Evolutionary conservation across 2,329 filamentous ascomycete species (phyloP).

Genomic region (Tolypocladium capitatum): DNA sequence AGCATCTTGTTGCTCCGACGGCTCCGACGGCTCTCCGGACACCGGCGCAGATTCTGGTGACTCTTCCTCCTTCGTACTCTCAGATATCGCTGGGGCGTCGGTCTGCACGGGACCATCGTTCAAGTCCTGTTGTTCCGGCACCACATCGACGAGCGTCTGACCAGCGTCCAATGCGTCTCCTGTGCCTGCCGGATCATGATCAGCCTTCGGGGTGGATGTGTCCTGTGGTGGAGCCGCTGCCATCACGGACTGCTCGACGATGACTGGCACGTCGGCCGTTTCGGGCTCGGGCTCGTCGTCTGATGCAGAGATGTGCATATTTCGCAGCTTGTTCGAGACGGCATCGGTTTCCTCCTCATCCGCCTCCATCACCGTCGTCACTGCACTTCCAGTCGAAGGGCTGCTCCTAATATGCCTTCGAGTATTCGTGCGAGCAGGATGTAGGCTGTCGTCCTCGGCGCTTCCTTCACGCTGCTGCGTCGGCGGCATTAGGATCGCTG

Average conservation of each 20-base stretch:
- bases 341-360: slow-evolving; percentile 56
- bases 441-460: slow-evolving; percentile 34
- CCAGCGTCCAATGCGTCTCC: slow-evolving; percentile 1
- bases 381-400: slow-evolving; percentile 63
- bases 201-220: slow-evolving; percentile 3
- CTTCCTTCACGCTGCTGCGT: slow-evolving; percentile 14
- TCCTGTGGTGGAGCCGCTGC: slow-evolving; percentile 4
- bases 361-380: slow-evolving; percentile 71
- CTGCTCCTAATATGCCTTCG: slow-evolving; percentile 71
- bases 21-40: not conserved
- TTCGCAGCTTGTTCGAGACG: slow-evolving; percentile 30
- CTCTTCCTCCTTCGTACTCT: not conserved
- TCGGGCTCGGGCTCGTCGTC: slow-evolving; percentile 34
- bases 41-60: not conserved
- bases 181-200: slow-evolving; percentile 2
- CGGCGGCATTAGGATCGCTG: slow-evolving; percentile 23
- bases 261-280: slow-evolving; percentile 25
- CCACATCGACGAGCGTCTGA: not conserved
- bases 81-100: not conserved
- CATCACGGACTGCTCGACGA: slow-evolving; percentile 23
- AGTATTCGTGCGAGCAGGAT: slow-evolving; percentile 54
- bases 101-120: not conserved
- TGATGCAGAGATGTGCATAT: slow-evolving; percentile 38
- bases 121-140: slow-evolving; percentile 1
- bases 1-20: not conserved